These are phyloP conservation scores for Macrophomina phaseolina DNA, from an alignment of 2,329 filamentous ascomycete species.

Conservation along the genomic window DNA sequence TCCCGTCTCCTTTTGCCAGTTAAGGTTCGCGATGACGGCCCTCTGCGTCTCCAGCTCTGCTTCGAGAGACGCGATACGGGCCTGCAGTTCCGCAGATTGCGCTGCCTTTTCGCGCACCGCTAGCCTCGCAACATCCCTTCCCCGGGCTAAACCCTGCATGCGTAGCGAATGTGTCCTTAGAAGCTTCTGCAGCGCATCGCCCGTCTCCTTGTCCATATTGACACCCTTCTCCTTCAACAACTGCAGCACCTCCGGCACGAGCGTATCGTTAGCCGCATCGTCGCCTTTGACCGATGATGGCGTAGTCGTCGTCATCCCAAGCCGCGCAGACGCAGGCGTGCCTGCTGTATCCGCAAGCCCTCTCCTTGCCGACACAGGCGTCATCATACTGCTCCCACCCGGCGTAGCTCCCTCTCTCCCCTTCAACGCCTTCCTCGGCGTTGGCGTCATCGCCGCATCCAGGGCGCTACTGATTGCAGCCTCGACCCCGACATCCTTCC, in stretches of 20 bases:
- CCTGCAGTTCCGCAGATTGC: constrained; percentile 68
- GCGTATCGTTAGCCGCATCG: constrained; percentile 28
- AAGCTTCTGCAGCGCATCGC: constrained; percentile 33
- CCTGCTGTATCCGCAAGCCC: background rate
- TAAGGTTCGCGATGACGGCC: constrained; percentile 49
- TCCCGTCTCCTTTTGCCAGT: constrained; percentile 34
- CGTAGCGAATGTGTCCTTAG: constrained; percentile 59
- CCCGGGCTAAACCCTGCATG: constrained; percentile 66
- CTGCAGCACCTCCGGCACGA: constrained; percentile 53
- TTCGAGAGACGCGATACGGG: constrained; percentile 65
- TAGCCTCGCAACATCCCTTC: constrained; percentile 69
- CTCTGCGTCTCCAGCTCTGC: constrained; percentile 61
- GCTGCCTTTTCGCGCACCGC: constrained; percentile 69
- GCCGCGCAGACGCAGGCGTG: constrained; percentile 44
- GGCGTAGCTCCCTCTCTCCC: background rate
- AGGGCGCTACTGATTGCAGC: background rate
- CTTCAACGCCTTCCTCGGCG: constrained; percentile 46
- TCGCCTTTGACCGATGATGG: constrained; percentile 4
- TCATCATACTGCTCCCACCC: background rate
- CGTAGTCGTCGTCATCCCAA: constrained; percentile 28
- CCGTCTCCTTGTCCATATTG: constrained; percentile 34
- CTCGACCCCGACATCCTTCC: constrained; percentile 25
- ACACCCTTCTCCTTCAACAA: constrained; percentile 56
- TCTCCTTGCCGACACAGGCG: constrained; percentile 10
- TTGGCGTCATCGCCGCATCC: constrained; percentile 37